phyloP scores from a whole-genome alignment of 2,329 filamentous ascomycete species.

The Ophiocordyceps polyrhachis-furcata region DNA sequence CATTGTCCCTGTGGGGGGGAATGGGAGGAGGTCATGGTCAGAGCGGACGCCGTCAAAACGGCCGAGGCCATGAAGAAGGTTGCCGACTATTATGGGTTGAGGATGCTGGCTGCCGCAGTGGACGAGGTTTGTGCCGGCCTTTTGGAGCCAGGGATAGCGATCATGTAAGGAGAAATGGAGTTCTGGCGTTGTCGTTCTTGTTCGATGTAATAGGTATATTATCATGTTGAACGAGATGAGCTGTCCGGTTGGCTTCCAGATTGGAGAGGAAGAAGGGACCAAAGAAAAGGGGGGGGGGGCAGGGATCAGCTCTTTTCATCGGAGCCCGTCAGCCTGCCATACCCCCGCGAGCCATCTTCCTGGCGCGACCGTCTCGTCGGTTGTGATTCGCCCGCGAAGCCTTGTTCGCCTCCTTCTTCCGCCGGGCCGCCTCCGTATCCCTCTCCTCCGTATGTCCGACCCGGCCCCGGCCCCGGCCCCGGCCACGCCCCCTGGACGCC shows the following conservation, averaged over 20 bases:
- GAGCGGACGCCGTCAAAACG: constrained; percentile 43
- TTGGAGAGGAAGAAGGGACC: no score
- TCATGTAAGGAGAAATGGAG: no score
- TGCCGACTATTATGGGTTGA: constrained; percentile 59
- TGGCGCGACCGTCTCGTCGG: constrained; percentile 50
- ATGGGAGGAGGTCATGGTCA: constrained; percentile 57
- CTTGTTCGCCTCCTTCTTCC: constrained; percentile 69
- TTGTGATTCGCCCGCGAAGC: constrained; percentile 72
- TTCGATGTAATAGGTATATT: no score
- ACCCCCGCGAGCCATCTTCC: constrained; percentile 41
- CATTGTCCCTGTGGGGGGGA: constrained; percentile 84
- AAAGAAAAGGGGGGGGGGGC: no score
- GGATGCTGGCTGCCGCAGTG: constrained; percentile 64
- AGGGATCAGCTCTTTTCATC: background rate
- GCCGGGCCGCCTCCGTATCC: constrained; percentile 50
- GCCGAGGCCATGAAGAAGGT: constrained; percentile 57
- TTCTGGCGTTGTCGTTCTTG: no score
- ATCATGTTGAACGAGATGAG: no score
- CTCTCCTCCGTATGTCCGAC: constrained; percentile 47
- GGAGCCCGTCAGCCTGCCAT: constrained; percentile 13
- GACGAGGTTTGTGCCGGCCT: constrained; percentile 35
- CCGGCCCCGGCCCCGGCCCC: constrained; percentile 29
- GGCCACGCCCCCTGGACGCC: constrained; percentile 19
- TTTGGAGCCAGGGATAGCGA: no score
- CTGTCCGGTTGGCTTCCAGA: no score